Evolutionary conservation across 1,284 basidiomycete genomes (phyloP).

Genomic region (Ceratobasidium sp.): DNA sequence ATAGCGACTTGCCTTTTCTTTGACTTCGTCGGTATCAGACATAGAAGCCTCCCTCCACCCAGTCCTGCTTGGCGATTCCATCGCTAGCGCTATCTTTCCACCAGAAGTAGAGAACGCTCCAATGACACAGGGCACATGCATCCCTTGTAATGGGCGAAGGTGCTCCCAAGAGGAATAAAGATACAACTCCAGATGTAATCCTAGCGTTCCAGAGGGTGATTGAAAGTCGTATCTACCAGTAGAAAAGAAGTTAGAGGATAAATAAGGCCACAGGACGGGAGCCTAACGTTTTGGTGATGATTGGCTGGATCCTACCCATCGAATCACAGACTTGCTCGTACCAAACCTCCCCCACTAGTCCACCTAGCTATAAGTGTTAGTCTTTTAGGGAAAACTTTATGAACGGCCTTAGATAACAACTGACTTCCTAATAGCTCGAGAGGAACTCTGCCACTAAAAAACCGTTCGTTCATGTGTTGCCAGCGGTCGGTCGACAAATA

Average conservation of each 20-base stretch:
- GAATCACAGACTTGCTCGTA: not conserved
- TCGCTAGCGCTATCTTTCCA: slow-evolving; percentile 55
- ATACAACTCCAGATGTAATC: slow-evolving; percentile 31
- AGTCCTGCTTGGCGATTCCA: slow-evolving; percentile 60
- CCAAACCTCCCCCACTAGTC: slow-evolving; percentile 7
- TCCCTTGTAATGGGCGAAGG: slow-evolving; percentile 60
- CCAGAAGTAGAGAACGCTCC: slow-evolving; percentile 53
- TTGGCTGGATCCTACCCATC: not conserved
- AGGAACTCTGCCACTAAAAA: not conserved
- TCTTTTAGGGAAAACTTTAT: not conserved
- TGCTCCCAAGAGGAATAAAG: slow-evolving; percentile 53
- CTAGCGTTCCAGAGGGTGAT: not conserved
- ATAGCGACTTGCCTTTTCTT: slow-evolving; percentile 4
- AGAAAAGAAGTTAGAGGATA: not conserved
- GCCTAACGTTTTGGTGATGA: not conserved
- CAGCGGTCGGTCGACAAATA: slow-evolving; percentile 1
- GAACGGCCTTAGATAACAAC: not conserved
- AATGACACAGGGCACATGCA: slow-evolving; percentile 60
- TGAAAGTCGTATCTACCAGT: not conserved
- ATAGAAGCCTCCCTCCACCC: slow-evolving; percentile 65
- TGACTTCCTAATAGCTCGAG: not conserved
- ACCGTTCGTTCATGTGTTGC: not conserved
- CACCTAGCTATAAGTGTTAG: not conserved
- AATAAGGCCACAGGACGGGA: not conserved
- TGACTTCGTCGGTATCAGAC: slow-evolving; percentile 50